Percentiles rank a stretch among this genome's conserved stretches.
Conservation (phyloP, 1,284 basidiomycete species). For the Rhodotorula sp. region DNA sequence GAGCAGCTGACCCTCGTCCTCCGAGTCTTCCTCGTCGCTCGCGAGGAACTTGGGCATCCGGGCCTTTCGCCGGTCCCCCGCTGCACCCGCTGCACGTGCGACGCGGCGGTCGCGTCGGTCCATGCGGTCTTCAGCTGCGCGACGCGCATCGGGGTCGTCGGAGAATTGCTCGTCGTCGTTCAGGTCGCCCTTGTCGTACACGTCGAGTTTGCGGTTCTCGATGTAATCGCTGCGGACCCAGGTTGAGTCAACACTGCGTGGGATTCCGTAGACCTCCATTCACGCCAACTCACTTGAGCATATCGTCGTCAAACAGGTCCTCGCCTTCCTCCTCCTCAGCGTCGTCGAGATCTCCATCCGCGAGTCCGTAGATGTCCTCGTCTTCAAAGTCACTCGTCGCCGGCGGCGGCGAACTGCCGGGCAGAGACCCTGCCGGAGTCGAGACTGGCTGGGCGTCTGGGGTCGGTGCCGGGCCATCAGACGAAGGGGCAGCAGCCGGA, state of each 20-base stretch:
- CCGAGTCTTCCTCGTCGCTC: conserved; percentile 42
- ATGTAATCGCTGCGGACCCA: conserved; percentile 74
- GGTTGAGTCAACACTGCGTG: neutral
- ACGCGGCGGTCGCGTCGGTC: conserved; percentile 78
- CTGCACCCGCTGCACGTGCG: conserved; percentile 61
- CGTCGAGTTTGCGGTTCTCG: conserved; percentile 75
- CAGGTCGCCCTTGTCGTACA: conserved; percentile 81
- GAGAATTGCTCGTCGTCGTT: conserved; percentile 74
- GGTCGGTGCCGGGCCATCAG: conserved; percentile 6
- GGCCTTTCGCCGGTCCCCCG: conserved; percentile 36
- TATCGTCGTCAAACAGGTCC: conserved; percentile 82
- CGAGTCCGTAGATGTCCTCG: conserved; percentile 47
- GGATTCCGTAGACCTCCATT: too few species aligned
- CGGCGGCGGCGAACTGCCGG: conserved; percentile 76
- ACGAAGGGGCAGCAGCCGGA: conserved; percentile 28
- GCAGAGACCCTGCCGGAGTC: conserved; percentile 62
- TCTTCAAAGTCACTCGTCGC: conserved; percentile 86
- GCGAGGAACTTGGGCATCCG: conserved; percentile 60
- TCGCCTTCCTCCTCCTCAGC: conserved; percentile 72
- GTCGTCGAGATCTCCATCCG: conserved; percentile 59
- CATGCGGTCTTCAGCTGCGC: conserved; percentile 86
- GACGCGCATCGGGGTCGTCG: conserved; percentile 71
- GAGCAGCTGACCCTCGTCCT: conserved; percentile 53
- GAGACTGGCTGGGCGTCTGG: conserved; percentile 41
- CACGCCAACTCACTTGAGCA: conserved; percentile 63